A percentile compares a stretch with the other conserved stretches of the same genome.
phyloP scores from a whole-genome alignment of 441 rosid species.

The Erodium chrysanthum region DNA sequence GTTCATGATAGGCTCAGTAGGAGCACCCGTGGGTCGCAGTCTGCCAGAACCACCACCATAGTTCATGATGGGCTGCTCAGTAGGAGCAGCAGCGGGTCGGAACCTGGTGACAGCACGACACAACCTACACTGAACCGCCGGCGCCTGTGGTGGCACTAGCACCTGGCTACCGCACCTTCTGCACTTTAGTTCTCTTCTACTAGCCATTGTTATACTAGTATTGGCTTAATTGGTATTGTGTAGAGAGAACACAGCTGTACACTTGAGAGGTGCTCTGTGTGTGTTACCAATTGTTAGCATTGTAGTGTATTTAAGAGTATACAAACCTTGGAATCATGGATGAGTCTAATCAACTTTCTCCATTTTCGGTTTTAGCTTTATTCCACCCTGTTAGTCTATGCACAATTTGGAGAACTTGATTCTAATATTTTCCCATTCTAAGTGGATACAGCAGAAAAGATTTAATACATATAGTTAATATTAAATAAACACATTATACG shows the following conservation, averaged over 20 bases:
- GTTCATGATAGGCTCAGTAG: background rate
- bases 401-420: background rate
- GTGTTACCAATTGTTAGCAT: background rate
- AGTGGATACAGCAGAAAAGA: background rate
- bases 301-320: background rate
- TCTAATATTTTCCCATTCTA: background rate
- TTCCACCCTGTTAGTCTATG: background rate
- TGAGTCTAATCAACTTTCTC: background rate
- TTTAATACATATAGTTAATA: too few relatives aligned
- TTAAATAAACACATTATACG: too few relatives aligned
- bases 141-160: constrained; percentile 33
- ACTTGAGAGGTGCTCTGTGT: too few relatives aligned
- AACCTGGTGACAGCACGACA: constrained; percentile 40
- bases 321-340: background rate
- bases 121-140: constrained; percentile 32
- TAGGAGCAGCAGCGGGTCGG: constrained; percentile 13
- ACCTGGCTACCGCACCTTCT: constrained; percentile 40
- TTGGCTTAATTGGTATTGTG: too few relatives aligned
- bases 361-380: background rate
- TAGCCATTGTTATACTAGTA: constrained; percentile 26
- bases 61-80: background rate
- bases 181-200: constrained; percentile 36
- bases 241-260: too few relatives aligned
- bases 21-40: background rate
- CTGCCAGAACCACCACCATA: background rate